phyloP scores from a whole-genome alignment of 2,329 filamentous ascomycete species.

The Pseudogymnoascus sp. region DNA sequence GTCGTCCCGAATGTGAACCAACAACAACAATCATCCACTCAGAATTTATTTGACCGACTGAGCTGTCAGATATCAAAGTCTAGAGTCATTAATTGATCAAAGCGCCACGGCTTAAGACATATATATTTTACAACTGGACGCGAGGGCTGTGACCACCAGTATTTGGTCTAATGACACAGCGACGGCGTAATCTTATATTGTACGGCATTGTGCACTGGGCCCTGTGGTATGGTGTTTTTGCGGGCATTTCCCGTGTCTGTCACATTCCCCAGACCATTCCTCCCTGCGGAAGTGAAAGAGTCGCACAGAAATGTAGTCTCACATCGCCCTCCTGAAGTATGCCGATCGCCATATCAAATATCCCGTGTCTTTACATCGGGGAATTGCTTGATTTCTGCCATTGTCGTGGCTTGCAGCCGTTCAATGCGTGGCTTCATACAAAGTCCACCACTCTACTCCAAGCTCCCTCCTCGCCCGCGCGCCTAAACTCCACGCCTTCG shows the following conservation, averaged over 20 bases:
- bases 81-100: not conserved
- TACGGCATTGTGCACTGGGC: not conserved
- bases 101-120: not conserved
- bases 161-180: not conserved
- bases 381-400: not conserved
- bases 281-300: not conserved
- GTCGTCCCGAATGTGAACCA: not conserved
- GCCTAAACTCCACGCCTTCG: slow-evolving; percentile 75
- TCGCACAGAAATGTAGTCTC: not conserved
- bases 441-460: slow-evolving; percentile 32
- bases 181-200: not conserved
- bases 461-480: slow-evolving; percentile 45
- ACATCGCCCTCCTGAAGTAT: not conserved
- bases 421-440: slow-evolving; percentile 21
- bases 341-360: not conserved
- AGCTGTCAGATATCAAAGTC: not conserved
- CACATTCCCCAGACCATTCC: not conserved
- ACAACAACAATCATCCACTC: not conserved
- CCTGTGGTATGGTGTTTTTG: not conserved
- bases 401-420: not conserved
- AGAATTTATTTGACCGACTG: not conserved
- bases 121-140: too few relatives aligned
- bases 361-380: not conserved
- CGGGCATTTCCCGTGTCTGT: not conserved
- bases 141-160: not conserved